Evolutionary conservation across 2,329 filamentous ascomycete genomes (phyloP), one percentile per base, ranked within the genome.

Genomic region (Myriosclerotinia curreyana): DNA sequence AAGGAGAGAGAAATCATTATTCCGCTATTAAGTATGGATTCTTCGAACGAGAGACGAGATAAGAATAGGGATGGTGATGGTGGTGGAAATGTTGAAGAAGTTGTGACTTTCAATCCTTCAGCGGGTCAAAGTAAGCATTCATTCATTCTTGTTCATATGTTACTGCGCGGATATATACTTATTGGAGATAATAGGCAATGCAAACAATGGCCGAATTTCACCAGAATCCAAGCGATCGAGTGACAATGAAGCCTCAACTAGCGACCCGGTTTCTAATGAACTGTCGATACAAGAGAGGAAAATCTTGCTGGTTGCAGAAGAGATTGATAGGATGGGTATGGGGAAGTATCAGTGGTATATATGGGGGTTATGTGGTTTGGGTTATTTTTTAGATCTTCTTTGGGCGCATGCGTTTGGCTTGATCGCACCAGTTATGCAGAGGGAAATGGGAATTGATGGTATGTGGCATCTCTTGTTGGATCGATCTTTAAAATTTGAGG

Each of bases 341-440:
- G 70, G 71, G 7, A 67, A 53, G 51, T 71, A 72, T 53, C 71
- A 73, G 46, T 71, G 69, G 69, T 72, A 66, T 55, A 70, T 73
- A 25, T 73, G 70, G 68, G 31, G 34, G 3, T 56, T 73, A 7
- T 72, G 70, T 34, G 71, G 71, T 12, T 65, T 73, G 49, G 71
- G 71, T 22, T 73, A 72, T 61, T 70, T 73, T 50, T 62, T 73
- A 5, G 71, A 73, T 66, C 58, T 72, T 17, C 31, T 68, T 9
- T 73, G 70, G 70, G 69, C 70, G 28, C 67, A 71, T 49, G 70
- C 65, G 9, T 66, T 71, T 60, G 70, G 69, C 15, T 61, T 72
- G 20, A 67, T 73, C 54, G 68, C 68, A 11, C 66, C 66, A 6
- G 66, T 69, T 15, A 25, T 72, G 25, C 65, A 71, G 44, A 64